Percentiles rank a stretch among this genome's conserved stretches.
phyloP scores from a whole-genome alignment of 73 alveolate species.

The Uronychia setigera region DNA sequence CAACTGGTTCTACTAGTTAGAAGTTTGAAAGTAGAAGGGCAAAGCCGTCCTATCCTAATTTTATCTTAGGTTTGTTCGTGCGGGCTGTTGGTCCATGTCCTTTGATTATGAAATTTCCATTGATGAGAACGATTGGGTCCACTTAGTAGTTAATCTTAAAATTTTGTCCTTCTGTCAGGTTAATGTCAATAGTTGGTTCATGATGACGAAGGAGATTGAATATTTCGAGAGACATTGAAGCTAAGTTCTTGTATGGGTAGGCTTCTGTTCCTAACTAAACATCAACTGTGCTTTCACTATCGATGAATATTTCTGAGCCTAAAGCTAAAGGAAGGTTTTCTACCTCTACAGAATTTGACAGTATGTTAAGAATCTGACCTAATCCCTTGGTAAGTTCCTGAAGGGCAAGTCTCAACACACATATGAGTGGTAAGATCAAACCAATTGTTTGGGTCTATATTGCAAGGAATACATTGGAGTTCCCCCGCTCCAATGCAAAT shows the following conservation, averaged over 20 bases:
- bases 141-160: no score
- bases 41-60: not conserved
- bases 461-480: not conserved
- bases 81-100: not conserved
- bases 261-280: not conserved
- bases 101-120: not conserved
- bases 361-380: not conserved
- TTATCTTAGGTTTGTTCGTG: not conserved
- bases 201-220: not conserved
- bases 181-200: not conserved
- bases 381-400: not conserved
- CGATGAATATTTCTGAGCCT: not conserved
- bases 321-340: not conserved
- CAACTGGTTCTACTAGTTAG: not conserved
- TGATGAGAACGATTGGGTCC: not conserved
- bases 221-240: not conserved
- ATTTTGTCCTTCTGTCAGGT: not conserved
- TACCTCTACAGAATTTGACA: not conserved
- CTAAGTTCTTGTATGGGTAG: not conserved
- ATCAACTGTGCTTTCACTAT: not conserved
- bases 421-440: not conserved
- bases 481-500: not conserved
- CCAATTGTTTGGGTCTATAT: not conserved
- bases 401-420: not conserved
- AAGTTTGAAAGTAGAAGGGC: not conserved